A percentile compares a stretch with the other conserved stretches of the same genome.
Evolutionary conservation across 768 basidiomycete species (phyloP).

Genomic region (Coprinopsis sp.): DNA sequence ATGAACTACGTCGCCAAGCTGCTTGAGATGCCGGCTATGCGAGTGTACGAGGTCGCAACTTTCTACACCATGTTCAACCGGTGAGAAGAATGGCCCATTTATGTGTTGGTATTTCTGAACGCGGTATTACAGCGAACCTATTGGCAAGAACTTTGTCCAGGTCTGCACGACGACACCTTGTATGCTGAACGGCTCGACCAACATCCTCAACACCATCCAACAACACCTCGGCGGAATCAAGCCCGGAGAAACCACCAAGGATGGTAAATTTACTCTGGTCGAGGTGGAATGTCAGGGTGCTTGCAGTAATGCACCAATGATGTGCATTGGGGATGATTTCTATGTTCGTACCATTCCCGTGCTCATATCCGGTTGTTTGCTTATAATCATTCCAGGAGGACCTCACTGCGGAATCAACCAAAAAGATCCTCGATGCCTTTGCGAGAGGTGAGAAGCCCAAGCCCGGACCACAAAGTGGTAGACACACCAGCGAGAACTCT

Average conservation of each 20-base stretch:
- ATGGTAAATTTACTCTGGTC: conserved; percentile 94
- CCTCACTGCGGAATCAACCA: conserved; percentile 70
- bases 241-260: conserved; percentile 89
- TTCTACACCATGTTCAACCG: conserved; percentile 99
- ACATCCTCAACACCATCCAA: conserved; percentile 82
- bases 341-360: conserved; percentile 54
- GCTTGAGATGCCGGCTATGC: conserved; percentile 94
- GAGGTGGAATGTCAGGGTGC: conserved; percentile 99
- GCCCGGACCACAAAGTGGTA: conserved; percentile 88
- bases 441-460: conserved; percentile 81
- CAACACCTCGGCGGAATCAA: conserved; percentile 78
- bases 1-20: conserved; percentile 98
- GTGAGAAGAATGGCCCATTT: conserved; percentile 45
- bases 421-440: conserved; percentile 76
- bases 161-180: conserved; percentile 99
- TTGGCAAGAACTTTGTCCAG: conserved; percentile 91
- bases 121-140: conserved; percentile 65
- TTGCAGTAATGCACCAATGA: conserved; percentile 97
- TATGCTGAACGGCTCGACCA: conserved; percentile 89
- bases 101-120: background rate
- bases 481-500: conserved; percentile 89
- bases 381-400: conserved; percentile 57
- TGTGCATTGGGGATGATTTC: conserved; percentile 94
- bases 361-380: background rate
- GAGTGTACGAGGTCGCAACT: conserved; percentile 98